phyloP scores from a whole-genome alignment of 1,284 basidiomycete genomes.

The Ceratobasidium sp. region DNA sequence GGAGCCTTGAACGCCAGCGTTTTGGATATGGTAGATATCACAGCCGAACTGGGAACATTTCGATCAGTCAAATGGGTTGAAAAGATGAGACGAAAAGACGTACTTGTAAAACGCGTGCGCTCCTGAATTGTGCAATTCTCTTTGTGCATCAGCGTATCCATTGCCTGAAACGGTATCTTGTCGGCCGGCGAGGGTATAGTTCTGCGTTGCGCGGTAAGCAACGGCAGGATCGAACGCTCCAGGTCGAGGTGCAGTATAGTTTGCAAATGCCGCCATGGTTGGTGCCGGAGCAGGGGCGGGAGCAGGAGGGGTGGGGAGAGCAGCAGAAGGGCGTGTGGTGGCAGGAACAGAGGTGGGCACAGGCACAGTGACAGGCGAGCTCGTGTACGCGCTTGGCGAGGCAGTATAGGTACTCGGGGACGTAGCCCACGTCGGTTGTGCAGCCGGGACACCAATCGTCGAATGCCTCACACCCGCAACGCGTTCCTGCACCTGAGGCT shows the following conservation, averaged over 20 bases:
- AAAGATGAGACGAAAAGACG: background rate
- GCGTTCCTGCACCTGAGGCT: slow-evolving; percentile 34
- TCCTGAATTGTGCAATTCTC: slow-evolving; percentile 5
- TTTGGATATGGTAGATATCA: background rate
- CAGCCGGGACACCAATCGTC: background rate
- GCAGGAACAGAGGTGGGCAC: background rate
- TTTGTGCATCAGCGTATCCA: background rate
- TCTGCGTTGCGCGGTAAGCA: slow-evolving; percentile 14
- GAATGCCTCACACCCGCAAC: slow-evolving; percentile 20
- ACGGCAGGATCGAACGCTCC: background rate
- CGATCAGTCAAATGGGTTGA: background rate
- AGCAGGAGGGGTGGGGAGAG: slow-evolving; percentile 6
- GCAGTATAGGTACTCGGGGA: background rate
- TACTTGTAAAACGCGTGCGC: slow-evolving; percentile 41
- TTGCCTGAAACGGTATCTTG: slow-evolving; percentile 17
- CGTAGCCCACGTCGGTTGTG: slow-evolving; percentile 1
- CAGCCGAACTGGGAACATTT: background rate
- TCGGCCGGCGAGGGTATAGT: slow-evolving; percentile 7
- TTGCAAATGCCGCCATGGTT: too few species aligned
- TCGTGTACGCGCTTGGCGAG: background rate
- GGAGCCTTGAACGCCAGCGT: slow-evolving; percentile 9
- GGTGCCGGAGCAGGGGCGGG: background rate
- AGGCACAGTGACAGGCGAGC: slow-evolving; percentile 18
- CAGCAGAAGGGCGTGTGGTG: background rate
- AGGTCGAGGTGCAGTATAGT: background rate